phyloP scores from a whole-genome alignment of 805 yeast genomes.

The Saccharomycopsis oosterbeekiorum region DNA sequence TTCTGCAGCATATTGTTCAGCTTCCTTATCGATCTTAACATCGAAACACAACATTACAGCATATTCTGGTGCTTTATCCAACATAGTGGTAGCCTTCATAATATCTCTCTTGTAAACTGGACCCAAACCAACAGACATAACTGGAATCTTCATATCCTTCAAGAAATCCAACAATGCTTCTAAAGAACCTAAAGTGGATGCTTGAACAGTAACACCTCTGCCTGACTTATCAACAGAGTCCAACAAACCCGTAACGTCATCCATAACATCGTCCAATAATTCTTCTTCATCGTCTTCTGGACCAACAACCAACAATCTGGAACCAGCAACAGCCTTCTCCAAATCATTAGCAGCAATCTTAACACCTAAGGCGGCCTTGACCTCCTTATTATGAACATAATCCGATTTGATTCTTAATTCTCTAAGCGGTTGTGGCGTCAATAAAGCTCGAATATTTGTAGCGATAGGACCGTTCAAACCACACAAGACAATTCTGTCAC shows the following conservation, averaged over 20 bases:
- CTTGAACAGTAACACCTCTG: constrained; percentile 96
- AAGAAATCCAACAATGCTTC: constrained; percentile 96
- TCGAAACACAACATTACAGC: constrained; percentile 99
- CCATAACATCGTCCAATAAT: constrained; percentile 96
- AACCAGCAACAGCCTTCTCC: constrained; percentile 98
- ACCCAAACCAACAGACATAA: constrained; percentile 95
- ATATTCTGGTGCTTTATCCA: constrained; percentile 88
- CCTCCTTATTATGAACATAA: constrained; percentile 93
- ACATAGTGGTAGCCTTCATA: constrained; percentile 94
- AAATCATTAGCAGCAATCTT: constrained; percentile 94
- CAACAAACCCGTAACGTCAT: constrained; percentile 86
- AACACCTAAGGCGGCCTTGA: constrained; percentile 99
- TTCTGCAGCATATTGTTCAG: constrained; percentile 94
- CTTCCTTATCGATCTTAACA: constrained; percentile 94
- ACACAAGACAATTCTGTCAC: constrained; percentile 91
- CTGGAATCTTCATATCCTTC: constrained; percentile 98
- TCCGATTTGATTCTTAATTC: constrained; percentile 96
- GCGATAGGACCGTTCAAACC: constrained; percentile 98
- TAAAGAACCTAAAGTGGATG: constrained; percentile 94
- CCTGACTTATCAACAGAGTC: constrained; percentile 94
- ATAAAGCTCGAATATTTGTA: constrained; percentile 87
- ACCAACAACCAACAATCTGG: constrained; percentile 87
- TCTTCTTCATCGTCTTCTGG: constrained; percentile 98
- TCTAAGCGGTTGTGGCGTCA: constrained; percentile 96
- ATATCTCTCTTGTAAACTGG: constrained; percentile 98